Evolutionary conservation across 1,139 yeast species (phyloP), one percentile per base, ranked within the genome.

Genomic region (Kodamaea ohmeri): DNA sequence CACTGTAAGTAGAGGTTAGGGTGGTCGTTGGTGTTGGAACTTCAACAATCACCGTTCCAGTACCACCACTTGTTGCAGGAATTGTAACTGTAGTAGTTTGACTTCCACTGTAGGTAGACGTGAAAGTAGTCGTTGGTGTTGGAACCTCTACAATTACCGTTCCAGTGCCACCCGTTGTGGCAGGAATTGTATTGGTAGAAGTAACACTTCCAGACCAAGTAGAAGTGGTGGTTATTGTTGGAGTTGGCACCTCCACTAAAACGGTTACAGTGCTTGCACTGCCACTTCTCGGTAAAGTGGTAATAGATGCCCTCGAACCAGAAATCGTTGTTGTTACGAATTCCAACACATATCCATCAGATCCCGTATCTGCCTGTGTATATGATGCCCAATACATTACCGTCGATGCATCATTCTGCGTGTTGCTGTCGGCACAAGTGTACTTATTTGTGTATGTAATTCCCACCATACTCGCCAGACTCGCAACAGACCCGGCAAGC

Each of bases 311-410:
- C 7, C 24, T 35, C 6, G 37, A 12, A 7, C 45, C 43, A 11
- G 45, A 35, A 46, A 47, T 44, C 4, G 66, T 61, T 4, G 25
- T 34, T 1, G 67, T 61, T 5, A 51, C 42, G n/a, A 50, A 38
- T 2, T 46, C 43, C 2, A 56, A 49, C 2, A 35, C 58, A 13
- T 47, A 42, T 35, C 63, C 64, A 38, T 48, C 48, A 2, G 55
- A 43, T 8, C 51, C 58, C 12, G 54, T 40, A 11, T 32, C 43
- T 16, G 44, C 36, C 32, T 47, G 41, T 2, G 21, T 9, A 24
- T 47, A 49, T 0, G 39, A 6, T n/a, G 16, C 17, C 7, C 20
- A 16, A 29, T 13, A 25, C 5, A 9, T n/a, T 12, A 9, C 5
- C 4, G 16, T 12, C 5, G 4, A 17, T 5, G 12, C 13, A 4